These are phyloP conservation scores for Phoma herbarum DNA, from an alignment of 2,329 filamentous ascomycete species.

Conservation along the genomic window DNA sequence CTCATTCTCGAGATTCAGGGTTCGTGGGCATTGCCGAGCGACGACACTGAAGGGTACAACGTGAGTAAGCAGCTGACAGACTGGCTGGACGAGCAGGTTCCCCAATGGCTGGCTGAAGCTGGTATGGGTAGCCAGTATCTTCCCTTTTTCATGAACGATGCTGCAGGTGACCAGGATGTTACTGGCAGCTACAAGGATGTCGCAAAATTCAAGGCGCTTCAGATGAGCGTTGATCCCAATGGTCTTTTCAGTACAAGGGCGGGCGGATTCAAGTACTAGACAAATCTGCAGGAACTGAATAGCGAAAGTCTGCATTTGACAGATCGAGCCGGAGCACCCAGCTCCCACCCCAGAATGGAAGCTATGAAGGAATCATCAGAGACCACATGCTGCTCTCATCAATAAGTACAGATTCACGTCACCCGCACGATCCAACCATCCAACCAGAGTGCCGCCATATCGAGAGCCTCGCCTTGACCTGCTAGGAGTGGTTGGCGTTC, in stretches of 20 bases:
- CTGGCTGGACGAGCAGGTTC: constrained; percentile 35
- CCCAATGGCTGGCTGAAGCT: constrained; percentile 35
- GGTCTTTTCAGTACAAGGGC: constrained; percentile 33
- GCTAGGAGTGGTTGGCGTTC: too few relatives aligned
- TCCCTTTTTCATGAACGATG: constrained; percentile 39
- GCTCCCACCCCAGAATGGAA: neutral
- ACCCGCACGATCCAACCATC: too few relatives aligned
- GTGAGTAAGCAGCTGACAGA: constrained; percentile 31
- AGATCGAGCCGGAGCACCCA: neutral
- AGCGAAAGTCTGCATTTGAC: neutral
- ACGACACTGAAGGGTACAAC: constrained; percentile 26
- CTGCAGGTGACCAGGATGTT: constrained; percentile 34
- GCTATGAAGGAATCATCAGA: neutral
- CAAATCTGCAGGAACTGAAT: neutral
- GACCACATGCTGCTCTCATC: too few relatives aligned
- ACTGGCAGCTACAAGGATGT: constrained; percentile 31
- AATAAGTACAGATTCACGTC: too few relatives aligned
- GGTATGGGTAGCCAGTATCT: constrained; percentile 29
- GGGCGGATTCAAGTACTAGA: constrained; percentile 36
- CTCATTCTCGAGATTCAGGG: constrained; percentile 36
- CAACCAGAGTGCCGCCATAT: too few relatives aligned
- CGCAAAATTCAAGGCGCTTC: constrained; percentile 32
- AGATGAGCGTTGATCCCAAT: constrained; percentile 31
- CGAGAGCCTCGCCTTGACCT: too few relatives aligned
- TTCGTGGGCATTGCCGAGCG: constrained; percentile 25